These are phyloP conservation scores for Dittrichia graveolens DNA, from an alignment of 129 eudicot species.

Conservation along the genomic window DNA sequence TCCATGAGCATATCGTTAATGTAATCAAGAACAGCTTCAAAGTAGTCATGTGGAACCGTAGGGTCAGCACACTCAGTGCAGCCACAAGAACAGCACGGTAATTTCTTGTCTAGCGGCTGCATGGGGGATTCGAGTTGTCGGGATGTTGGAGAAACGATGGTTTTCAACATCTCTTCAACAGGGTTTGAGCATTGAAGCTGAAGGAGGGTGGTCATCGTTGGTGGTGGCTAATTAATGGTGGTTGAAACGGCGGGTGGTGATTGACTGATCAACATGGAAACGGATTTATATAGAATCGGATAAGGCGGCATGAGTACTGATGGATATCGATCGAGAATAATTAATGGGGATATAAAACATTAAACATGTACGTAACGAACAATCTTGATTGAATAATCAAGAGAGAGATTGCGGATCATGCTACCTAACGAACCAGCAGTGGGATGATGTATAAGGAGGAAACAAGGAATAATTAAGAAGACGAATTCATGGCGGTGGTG, in stretches of 20 bases:
- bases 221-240: constrained; percentile 2
- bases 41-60: constrained; percentile 35
- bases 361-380: background rate
- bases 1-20: constrained; percentile 64
- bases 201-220: constrained; percentile 33
- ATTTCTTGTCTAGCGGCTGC: constrained; percentile 4
- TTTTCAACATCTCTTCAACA: constrained; percentile 19
- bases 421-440: constrained; percentile 26
- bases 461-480: constrained; percentile 8
- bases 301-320: background rate
- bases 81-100: constrained; percentile 34
- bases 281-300: constrained; percentile 21
- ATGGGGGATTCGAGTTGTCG: constrained; percentile 12
- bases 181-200: constrained; percentile 35
- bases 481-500: background rate
- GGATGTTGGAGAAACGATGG: constrained; percentile 20
- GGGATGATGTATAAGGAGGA: background rate
- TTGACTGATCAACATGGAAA: background rate
- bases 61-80: constrained; percentile 34
- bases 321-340: background rate
- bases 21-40: constrained; percentile 45
- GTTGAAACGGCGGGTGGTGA: background rate
- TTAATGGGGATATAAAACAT: no score
- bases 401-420: constrained; percentile 36
- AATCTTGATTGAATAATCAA: constrained; percentile 5